These are phyloP conservation scores for Cytospora schulzeri DNA, from an alignment of 2,329 filamentous ascomycete species.

Conservation along the genomic window DNA sequence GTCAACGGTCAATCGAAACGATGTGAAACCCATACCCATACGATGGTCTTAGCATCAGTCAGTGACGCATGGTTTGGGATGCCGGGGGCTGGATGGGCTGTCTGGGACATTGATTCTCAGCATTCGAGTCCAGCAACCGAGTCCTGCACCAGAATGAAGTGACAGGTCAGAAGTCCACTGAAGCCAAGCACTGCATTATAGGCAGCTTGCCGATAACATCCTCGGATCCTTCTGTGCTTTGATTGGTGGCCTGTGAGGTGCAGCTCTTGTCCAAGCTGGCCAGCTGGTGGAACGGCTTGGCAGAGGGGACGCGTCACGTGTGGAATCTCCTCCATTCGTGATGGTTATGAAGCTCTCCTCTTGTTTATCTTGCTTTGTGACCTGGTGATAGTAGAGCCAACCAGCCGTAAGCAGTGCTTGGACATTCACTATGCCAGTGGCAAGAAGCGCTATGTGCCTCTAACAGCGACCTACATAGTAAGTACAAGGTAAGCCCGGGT, in stretches of 20 bases:
- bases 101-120: not conserved
- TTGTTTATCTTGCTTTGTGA: not conserved
- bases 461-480: not conserved
- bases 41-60: constrained; percentile 3
- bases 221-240: not conserved
- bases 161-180: constrained; percentile 7
- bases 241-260: not conserved
- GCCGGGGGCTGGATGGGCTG: constrained; percentile 3
- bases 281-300: not conserved
- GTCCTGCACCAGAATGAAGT: constrained; percentile 17
- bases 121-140: not conserved
- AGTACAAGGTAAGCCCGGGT: constrained; percentile 1
- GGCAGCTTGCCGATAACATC: not conserved
- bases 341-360: no score
- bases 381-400: not conserved
- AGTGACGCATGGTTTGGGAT: not conserved
- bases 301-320: not conserved
- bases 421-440: not conserved
- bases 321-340: not conserved
- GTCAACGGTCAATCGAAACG: constrained; percentile 27
- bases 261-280: not conserved
- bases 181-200: not conserved
- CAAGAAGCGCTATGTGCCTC: not conserved
- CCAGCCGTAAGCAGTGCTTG: not conserved
- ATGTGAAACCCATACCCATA: constrained; percentile 23